Percentiles rank a stretch among this genome's conserved stretches.
Conservation (phyloP, 495 filamentous ascomycete genomes). For the Penicillium crystallinum region DNA sequence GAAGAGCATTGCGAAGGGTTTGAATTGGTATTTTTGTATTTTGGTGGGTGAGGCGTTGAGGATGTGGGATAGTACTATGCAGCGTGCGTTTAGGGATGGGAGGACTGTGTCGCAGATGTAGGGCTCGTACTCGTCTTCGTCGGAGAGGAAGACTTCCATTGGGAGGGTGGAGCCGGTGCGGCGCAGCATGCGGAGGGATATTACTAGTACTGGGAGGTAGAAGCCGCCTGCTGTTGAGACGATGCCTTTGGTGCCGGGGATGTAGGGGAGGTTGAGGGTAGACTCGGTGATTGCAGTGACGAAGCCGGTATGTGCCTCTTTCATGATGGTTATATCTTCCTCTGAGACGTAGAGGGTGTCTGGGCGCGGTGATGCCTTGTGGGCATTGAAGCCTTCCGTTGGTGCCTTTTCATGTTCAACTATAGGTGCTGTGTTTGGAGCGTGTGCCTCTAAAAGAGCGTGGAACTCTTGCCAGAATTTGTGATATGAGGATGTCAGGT, state of each 20-base stretch:
- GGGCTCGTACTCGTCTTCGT: constrained; percentile 36
- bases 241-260: constrained; percentile 35
- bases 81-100: constrained; percentile 39
- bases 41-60: constrained; percentile 13
- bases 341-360: constrained; percentile 7
- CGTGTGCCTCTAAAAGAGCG: constrained; percentile 7
- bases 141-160: constrained; percentile 48
- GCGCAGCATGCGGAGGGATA: constrained; percentile 48
- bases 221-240: constrained; percentile 35
- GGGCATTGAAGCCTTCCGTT: constrained; percentile 16
- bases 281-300: constrained; percentile 22
- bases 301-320: constrained; percentile 31
- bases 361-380: constrained; percentile 10
- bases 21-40: constrained; percentile 44
- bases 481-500: constrained; percentile 12
- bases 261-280: constrained; percentile 29
- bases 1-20: constrained; percentile 46
- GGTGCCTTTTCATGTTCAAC: constrained; percentile 12
- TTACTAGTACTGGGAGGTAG: constrained; percentile 36
- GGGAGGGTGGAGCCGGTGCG: constrained; percentile 45
- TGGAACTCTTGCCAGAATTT: constrained; percentile 17
- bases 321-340: constrained; percentile 21
- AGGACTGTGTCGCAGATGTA: constrained; percentile 44
- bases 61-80: constrained; percentile 35
- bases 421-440: not conserved